A percentile compares a stretch with the other conserved stretches of the same genome.
phyloP scores from a whole-genome alignment of 768 basidiomycete species.

The Cystobasidiopsis lactophilus region DNA sequence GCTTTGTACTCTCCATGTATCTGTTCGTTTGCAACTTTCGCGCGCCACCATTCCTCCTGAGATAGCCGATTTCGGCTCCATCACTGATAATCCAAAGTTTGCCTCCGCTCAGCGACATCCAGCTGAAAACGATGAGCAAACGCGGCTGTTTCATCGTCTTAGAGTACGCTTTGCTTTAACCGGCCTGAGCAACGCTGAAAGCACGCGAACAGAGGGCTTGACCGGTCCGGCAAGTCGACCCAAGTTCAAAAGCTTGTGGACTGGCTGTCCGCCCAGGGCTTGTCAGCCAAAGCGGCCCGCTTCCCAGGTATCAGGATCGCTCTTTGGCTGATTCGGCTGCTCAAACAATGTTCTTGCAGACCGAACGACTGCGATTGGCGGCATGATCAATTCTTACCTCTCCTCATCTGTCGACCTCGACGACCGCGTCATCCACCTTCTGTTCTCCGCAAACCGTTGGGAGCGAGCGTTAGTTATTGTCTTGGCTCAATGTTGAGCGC shows the following conservation, averaged over 20 bases:
- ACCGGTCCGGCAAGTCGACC: slow-evolving; percentile 82
- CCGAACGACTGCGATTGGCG: slow-evolving; percentile 68
- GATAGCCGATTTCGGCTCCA: no score
- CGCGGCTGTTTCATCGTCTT: slow-evolving; percentile 10
- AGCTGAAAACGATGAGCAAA: neutral
- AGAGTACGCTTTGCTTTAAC: neutral
- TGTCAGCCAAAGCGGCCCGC: slow-evolving; percentile 42
- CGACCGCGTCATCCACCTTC: slow-evolving; percentile 71
- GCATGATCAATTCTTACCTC: slow-evolving; percentile 83
- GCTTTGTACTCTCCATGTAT: no score
- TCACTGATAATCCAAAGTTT: no score
- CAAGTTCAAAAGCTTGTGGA: slow-evolving; percentile 45
- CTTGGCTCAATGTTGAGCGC: neutral
- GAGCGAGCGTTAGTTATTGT: slow-evolving; percentile 47
- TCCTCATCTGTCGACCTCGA: slow-evolving; percentile 65
- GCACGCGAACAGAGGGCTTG: slow-evolving; percentile 85
- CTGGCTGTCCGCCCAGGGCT: slow-evolving; percentile 30
- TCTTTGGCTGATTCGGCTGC: neutral
- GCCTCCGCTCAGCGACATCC: no score
- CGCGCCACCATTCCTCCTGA: no score
- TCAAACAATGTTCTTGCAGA: slow-evolving; percentile 33
- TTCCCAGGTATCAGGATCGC: slow-evolving; percentile 50
- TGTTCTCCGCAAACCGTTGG: slow-evolving; percentile 96
- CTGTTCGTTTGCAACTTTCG: no score
- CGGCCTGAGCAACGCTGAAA: slow-evolving; percentile 21